A percentile compares a stretch with the other conserved stretches of the same genome.
phyloP scores from a whole-genome alignment of 441 rosid species.

The Jatropha podagrica region DNA sequence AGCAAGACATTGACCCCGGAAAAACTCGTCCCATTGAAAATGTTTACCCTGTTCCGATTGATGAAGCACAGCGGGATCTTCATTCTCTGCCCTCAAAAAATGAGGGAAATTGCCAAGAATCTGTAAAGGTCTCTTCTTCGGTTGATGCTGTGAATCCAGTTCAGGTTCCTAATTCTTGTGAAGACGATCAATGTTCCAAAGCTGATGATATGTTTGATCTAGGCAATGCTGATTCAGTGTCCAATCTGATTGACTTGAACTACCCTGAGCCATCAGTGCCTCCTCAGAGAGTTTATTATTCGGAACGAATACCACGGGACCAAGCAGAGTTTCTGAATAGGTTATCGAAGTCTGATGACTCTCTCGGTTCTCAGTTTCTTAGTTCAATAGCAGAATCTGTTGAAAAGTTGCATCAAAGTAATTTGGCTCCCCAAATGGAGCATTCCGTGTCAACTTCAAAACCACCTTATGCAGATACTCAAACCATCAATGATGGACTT shows the following conservation, averaged over 20 bases:
- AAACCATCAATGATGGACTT: slow-evolving; percentile 41
- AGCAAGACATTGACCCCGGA: slow-evolving; percentile 42
- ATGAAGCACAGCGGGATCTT: slow-evolving; percentile 25
- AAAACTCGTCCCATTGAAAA: slow-evolving; percentile 24
- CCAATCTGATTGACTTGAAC: slow-evolving; percentile 53
- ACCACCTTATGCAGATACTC: slow-evolving; percentile 28
- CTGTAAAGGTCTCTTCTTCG: slow-evolving; percentile 37
- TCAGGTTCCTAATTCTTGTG: slow-evolving; percentile 39
- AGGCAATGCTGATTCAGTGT: slow-evolving; percentile 39
- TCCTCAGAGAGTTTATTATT: slow-evolving; percentile 59
- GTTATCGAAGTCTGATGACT: slow-evolving; percentile 77
- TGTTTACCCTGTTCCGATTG: too few species aligned
- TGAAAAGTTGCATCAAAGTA: slow-evolving; percentile 40
- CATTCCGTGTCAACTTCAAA: slow-evolving; percentile 28
- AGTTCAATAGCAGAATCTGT: slow-evolving; percentile 41
- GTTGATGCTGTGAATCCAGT: slow-evolving; percentile 46
- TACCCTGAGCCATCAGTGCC: slow-evolving; percentile 45
- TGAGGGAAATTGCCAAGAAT: slow-evolving; percentile 41
- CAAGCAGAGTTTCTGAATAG: slow-evolving; percentile 63
- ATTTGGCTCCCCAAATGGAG: slow-evolving; percentile 26
- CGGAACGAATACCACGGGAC: slow-evolving; percentile 77
- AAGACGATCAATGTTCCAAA: slow-evolving; percentile 44
- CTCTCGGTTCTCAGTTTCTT: slow-evolving; percentile 78
- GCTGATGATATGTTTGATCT: slow-evolving; percentile 37
- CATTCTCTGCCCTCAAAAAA: slow-evolving; percentile 39